Evolutionary conservation across 495 filamentous ascomycete genomes (phyloP).

Genomic region (Podospora anserina): DNA sequence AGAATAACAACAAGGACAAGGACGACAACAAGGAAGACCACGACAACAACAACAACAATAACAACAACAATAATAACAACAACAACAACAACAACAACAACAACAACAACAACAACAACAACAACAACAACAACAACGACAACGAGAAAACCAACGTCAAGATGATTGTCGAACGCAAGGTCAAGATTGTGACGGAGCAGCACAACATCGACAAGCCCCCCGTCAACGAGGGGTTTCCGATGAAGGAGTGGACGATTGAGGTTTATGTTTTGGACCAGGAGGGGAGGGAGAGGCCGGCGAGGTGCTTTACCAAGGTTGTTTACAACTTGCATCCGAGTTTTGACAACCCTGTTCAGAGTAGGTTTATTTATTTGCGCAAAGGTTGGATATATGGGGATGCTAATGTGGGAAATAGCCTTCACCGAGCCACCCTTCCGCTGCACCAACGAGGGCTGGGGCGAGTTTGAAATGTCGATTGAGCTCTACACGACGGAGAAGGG

Average conservation of each 20-base stretch:
- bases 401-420: constrained; percentile 54
- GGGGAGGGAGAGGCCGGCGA: constrained; percentile 70
- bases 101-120: not conserved
- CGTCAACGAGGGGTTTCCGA: constrained; percentile 81
- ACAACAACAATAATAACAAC: not conserved
- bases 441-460: constrained; percentile 94
- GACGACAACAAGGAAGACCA: no score
- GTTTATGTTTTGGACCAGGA: constrained; percentile 60
- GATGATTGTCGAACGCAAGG: constrained; percentile 55
- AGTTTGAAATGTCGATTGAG: constrained; percentile 92
- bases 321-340: constrained; percentile 96
- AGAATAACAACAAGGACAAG: not conserved
- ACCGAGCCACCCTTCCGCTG: constrained; percentile 84
- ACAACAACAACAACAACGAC: not conserved
- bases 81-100: not conserved
- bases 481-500: constrained; percentile 78
- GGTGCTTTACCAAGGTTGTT: constrained; percentile 80
- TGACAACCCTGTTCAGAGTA: constrained; percentile 77
- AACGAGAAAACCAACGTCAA: not conserved
- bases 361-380: constrained; percentile 29
- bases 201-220: constrained; percentile 75
- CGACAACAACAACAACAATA: no score
- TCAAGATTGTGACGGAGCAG: constrained; percentile 92
- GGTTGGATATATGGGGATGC: constrained; percentile 7
- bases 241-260: constrained; percentile 71